Evolutionary conservation across 345 rosid species (phyloP).

Genomic region (Alliaria petiolata): DNA sequence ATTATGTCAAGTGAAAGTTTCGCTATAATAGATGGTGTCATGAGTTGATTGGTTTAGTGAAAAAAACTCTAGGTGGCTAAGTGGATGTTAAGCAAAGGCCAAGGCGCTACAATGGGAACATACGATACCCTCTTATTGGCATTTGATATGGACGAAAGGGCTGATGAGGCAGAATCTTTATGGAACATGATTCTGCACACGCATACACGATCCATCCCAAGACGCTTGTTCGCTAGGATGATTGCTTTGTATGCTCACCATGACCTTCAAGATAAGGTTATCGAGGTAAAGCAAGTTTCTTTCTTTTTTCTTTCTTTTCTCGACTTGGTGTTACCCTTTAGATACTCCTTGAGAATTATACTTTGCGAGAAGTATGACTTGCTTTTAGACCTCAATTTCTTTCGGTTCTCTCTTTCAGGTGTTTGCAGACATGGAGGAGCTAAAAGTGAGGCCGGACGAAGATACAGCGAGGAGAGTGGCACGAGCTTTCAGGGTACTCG

Average conservation of each 20-base stretch:
- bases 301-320: background rate
- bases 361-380: background rate
- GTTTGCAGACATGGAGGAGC: constrained; percentile 93
- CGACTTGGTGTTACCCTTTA: background rate
- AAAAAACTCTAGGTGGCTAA: constrained; percentile 60
- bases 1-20: background rate
- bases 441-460: constrained; percentile 78
- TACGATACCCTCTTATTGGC: constrained; percentile 75
- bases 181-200: constrained; percentile 86
- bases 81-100: constrained; percentile 97
- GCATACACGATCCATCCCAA: constrained; percentile 74
- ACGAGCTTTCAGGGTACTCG: constrained; percentile 51
- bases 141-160: constrained; percentile 73
- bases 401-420: constrained; percentile 39
- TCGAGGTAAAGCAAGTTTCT: constrained; percentile 48
- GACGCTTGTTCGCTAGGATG: constrained; percentile 76
- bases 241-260: constrained; percentile 79
- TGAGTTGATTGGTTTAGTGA: constrained; percentile 14
- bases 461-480: constrained; percentile 64
- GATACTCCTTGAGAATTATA: background rate
- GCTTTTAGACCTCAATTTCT: background rate
- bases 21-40: background rate
- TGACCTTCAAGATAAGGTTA: constrained; percentile 55
- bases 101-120: constrained; percentile 87
- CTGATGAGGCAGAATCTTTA: constrained; percentile 72